These are phyloP conservation scores for Clitoria ternatea DNA, from an alignment of 306 rosid species.

Conservation along the genomic window DNA sequence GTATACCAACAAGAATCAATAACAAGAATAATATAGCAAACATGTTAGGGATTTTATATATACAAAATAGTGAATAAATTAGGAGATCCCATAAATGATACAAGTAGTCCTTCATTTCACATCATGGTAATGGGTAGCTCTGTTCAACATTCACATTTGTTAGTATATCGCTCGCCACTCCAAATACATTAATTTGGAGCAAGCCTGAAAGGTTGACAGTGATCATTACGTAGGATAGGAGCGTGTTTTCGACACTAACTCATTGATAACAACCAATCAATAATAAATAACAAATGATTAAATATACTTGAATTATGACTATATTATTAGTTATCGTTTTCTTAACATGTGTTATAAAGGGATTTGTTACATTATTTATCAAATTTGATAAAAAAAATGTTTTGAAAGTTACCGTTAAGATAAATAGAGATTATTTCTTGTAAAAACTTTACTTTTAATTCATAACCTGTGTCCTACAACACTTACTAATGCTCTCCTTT, in stretches of 20 bases:
- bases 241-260: not conserved
- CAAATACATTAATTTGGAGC: not conserved
- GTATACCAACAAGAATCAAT: too few species aligned
- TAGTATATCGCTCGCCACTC: constrained; percentile 13
- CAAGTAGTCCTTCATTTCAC: too few species aligned
- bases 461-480: too few species aligned
- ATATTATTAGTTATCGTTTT: not conserved
- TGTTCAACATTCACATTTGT: not conserved
- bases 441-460: too few species aligned
- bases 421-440: too few species aligned
- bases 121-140: not conserved
- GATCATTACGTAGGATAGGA: not conserved
- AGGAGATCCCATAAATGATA: too few species aligned
- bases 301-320: not conserved
- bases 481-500: too few species aligned
- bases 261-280: not conserved
- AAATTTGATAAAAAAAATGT: too few species aligned
- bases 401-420: too few species aligned
- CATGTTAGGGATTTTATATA: not conserved
- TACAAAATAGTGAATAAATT: not conserved
- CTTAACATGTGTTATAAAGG: too few species aligned
- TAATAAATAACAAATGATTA: not conserved
- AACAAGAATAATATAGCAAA: too few species aligned
- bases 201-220: not conserved
- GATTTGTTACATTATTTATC: too few species aligned